Base-by-base conservation (phyloP, 495 filamentous ascomycete genomes). In the Penicillium chermesinum region DNA sequence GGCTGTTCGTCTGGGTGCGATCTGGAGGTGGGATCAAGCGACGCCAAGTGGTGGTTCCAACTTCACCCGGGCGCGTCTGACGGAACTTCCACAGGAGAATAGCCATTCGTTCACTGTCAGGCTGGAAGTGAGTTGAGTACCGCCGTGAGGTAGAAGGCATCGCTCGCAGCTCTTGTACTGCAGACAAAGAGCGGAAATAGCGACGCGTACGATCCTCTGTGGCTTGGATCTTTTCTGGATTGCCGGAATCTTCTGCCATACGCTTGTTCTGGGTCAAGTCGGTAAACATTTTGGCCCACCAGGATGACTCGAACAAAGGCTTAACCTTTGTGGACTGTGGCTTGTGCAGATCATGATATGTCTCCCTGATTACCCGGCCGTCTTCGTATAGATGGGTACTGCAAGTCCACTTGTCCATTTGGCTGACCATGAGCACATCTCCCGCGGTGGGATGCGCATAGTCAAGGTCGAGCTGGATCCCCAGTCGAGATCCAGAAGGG, bases 1-100 rank as follows among this genome's bases (percentile, higher is more conserved):
- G 69, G 49, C 70, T 75, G 38, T 65, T 70, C 36, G 70, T 64
- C 8, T 59, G 47, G 25, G 50, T 66, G 8, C 69, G 67, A 17
- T 67, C 64, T 0, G 73, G 63, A 0, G 73, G 70, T 13, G 72
- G 64, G 16, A 72, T 62, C n/a, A 81, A 54, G 22, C 62, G 64
- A 48, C 71, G 63, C 77, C 77, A 81, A n/a, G 68, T 74, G 2
- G 76, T 78, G 2, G 71, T 77, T 30, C 74, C 75, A 25, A 69
- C 69, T 44, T 77, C 66, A 7, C 62, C 61, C 13, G 59, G 59
- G 3, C 62, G 58, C 10, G 73, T 73, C 46, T 75, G 68, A 7
- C 67, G 70, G 54, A 80, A 80, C 39, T 72, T 77, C 77, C 77
- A 81, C 9, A 77, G 61, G 9, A 81, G 48, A 38, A 79, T 65